Conservation (phyloP, 805 yeast genomes). For the Suhomyces prunicola region DNA sequence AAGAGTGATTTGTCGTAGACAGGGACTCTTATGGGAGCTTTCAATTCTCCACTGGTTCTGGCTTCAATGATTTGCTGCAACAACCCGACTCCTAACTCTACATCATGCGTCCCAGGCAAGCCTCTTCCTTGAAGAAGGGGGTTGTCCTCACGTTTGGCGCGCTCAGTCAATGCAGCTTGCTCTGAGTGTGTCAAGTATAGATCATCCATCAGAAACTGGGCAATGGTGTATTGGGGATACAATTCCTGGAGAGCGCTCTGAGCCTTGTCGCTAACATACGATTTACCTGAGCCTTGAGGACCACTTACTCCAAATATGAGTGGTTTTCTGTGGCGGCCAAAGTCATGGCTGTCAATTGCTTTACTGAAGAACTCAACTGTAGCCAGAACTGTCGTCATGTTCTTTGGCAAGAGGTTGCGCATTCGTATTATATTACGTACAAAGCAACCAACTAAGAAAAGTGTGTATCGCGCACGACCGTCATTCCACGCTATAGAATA, state of each 20-base stretch:
- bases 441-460: not conserved
- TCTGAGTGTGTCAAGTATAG: constrained; percentile 67
- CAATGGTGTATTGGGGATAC: constrained; percentile 37
- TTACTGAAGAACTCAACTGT: constrained; percentile 26
- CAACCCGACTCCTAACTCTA: constrained; percentile 39
- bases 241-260: constrained; percentile 25
- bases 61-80: constrained; percentile 29
- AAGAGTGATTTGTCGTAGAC: constrained; percentile 72
- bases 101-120: constrained; percentile 91
- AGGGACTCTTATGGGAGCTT: constrained; percentile 47
- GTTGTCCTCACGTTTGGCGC: constrained; percentile 40
- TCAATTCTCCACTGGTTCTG: not conserved
- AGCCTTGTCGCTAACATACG: constrained; percentile 49
- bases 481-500: not conserved
- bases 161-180: constrained; percentile 46
- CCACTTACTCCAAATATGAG: constrained; percentile 60
- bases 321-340: constrained; percentile 28
- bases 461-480: not conserved
- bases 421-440: not conserved
- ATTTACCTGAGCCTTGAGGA: constrained; percentile 81
- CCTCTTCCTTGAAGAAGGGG: constrained; percentile 74
- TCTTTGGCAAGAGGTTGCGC: not conserved
- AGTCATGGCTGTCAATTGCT: constrained; percentile 21
- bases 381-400: constrained; percentile 9
- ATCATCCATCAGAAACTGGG: constrained; percentile 78